phyloP scores from a whole-genome alignment of 2,329 filamentous ascomycete species.

The Trichoderma aggressivum region DNA sequence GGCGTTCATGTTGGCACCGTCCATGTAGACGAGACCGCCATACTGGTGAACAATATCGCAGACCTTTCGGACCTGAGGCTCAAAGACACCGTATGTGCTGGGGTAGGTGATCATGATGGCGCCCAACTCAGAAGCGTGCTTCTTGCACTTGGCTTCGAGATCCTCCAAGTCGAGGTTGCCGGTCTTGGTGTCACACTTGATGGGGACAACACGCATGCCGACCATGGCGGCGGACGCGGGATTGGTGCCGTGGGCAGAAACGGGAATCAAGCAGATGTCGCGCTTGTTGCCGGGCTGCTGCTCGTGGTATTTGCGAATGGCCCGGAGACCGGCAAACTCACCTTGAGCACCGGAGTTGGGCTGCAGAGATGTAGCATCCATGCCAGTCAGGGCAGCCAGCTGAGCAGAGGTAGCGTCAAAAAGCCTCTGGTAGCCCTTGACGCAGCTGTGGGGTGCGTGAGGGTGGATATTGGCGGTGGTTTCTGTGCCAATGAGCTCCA shows the following conservation, averaged over 20 bases:
- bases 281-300: conserved; percentile 65
- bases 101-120: conserved; percentile 98
- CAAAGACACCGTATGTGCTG: conserved; percentile 91
- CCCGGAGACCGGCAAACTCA: conserved; percentile 85
- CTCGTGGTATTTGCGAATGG: conserved; percentile 82
- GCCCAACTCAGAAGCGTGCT: conserved; percentile 78
- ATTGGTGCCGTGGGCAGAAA: conserved; percentile 94
- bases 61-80: conserved; percentile 80
- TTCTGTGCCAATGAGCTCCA: conserved; percentile 78
- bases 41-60: conserved; percentile 82
- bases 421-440: conserved; percentile 66
- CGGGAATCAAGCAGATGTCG: conserved; percentile 90
- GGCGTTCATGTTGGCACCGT: conserved; percentile 97
- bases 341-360: conserved; percentile 96
- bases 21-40: conserved; percentile 97
- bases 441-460: conserved; percentile 62
- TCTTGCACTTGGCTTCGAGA: conserved; percentile 81
- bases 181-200: conserved; percentile 84
- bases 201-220: conserved; percentile 86
- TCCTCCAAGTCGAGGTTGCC: conserved; percentile 88
- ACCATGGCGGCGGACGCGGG: conserved; percentile 94
- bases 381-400: conserved; percentile 79
- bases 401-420: conserved; percentile 71
- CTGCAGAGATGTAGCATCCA: conserved; percentile 84
- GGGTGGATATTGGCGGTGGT: conserved; percentile 80